Base-by-base conservation (phyloP, 441 rosid genomes). In the Jatropha podagrica region DNA sequence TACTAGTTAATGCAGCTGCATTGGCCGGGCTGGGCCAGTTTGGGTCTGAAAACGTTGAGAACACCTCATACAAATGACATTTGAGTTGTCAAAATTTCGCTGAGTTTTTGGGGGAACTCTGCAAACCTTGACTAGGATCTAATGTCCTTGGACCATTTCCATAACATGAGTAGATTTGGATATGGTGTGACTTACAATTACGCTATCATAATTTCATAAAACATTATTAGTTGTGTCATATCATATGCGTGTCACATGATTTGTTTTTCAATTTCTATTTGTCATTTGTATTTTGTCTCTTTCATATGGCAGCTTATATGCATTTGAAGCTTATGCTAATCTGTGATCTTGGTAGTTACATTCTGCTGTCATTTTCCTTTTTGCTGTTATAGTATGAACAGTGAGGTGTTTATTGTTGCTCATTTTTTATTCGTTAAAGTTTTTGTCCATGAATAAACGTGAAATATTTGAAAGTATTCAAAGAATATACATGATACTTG, bases 401-500 rank as follows among this genome's bases (percentile, higher is more conserved):
- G 2, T 15, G 38, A 38, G 14, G 6, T 52, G 62, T 52, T 64
- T 20, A 40, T 38, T 52, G 17, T 49, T 64, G n/a, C 52, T 54
- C 12, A 40, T 55, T 32, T 42, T 23, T 14, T 56, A 41, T 23
- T 67, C 27, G 66, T 18, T 40, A 18, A 32, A 26, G 73, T 26
- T 59, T 17, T 9, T 14, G 12, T 48, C 26, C n/a, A 62, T 71
- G 49, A 46, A 27, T 68, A 27, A 44, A 52, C 54, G 14, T 41
- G 51, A 18, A 11, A n/a, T 58, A 20, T 49, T 63, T 26, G 26
- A 55, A 40, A 59, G 10, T 32, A 32, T 68, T 65, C 23, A 70
- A 12, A 18, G 15, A 12, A 71, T 66, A 48, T 15, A 54, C 60
- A 17, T 78, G 59, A 48, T 79, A 48, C 48, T 18, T 63, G 9